A percentile compares a stretch with the other conserved stretches of the same genome.
Evolutionary conservation across 2,329 filamentous ascomycete species (phyloP).

Genomic region (Aspergillus costaricaensis): DNA sequence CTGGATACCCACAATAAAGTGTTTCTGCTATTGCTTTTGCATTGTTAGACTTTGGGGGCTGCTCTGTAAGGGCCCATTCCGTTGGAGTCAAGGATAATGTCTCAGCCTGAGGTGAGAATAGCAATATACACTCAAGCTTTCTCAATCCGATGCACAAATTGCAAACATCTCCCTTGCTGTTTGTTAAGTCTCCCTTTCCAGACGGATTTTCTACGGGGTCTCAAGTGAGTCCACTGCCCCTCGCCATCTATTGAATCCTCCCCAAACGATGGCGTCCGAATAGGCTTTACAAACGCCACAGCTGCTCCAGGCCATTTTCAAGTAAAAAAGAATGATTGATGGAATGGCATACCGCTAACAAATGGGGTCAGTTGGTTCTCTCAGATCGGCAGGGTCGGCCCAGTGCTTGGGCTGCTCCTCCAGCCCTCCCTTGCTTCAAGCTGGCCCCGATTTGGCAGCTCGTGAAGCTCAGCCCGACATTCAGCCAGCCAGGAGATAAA

Average conservation of each 20-base stretch:
- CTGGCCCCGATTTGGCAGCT: conserved; percentile 9
- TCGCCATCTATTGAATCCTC: neutral
- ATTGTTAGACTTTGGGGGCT: neutral
- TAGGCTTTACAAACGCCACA: neutral
- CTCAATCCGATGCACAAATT: neutral
- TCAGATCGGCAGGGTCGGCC: conserved; percentile 27
- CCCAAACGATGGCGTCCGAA: neutral
- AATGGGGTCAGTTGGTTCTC: neutral
- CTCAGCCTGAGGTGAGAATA: no score
- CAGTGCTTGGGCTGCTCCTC: neutral
- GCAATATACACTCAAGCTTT: neutral
- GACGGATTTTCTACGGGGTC: neutral
- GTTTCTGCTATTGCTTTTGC: neutral
- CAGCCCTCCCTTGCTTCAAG: neutral
- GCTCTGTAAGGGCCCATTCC: neutral
- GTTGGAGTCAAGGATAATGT: neutral
- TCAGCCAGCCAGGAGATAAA: neutral
- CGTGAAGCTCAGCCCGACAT: neutral
- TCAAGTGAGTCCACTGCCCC: no score
- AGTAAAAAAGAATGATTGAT: neutral
- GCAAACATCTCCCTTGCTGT: neutral
- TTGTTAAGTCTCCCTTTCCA: neutral
- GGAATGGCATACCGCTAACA: neutral
- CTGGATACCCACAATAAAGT: neutral
- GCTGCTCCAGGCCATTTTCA: neutral